Base-by-base conservation (phyloP, 2,329 filamentous ascomycete species). In the Aspergillus clavatus region DNA sequence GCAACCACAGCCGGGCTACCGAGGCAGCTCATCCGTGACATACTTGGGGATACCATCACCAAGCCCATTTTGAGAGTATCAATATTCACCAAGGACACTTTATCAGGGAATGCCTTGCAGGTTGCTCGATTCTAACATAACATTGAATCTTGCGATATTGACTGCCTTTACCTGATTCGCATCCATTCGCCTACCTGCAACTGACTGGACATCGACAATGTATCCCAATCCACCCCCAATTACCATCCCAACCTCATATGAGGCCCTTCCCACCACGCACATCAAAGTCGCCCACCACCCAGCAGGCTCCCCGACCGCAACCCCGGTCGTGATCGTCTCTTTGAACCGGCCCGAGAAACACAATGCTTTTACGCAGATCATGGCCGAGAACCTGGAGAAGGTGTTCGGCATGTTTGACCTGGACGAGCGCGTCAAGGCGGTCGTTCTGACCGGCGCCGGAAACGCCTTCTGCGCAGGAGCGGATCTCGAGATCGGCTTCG, bases 271-370 rank as follows among this genome's bases (percentile, higher is more conserved):
- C 14, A 56, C 58, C 24, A 49, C 56, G 5, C 59, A 69, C 42
- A 62, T 71, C 52, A 61, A 59, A 33, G 26, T 70, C 47, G 62
- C 62, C 5, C 66, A 72, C 42, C 59, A 71, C 31, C 69, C 68
- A 5, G 54, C 55, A 0, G 65, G 60, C 21, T 79, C 83, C 0
- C 62, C 75, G 8, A 68, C 74, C 2, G 75, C 78, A 11, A 69
- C 67, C 2, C 58, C 62, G 0, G 68, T 80, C 21, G 67, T 74
- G 24, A 57, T 79, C 22, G 55, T 82, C 45, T 71, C 72, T 11
- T 61, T 81, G 48, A 76, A 79, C 61, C 71, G 79, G 2, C 78
- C 76, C 2, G 67, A 71, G 37, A 81, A 82, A 59, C 71, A 77
- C 44, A 83, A 82, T 68, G 78, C 80, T 7, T 72, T 82, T 46